Evolutionary conservation across 2,329 filamentous ascomycete genomes (phyloP).

Genomic region (Xylogone sp.): DNA sequence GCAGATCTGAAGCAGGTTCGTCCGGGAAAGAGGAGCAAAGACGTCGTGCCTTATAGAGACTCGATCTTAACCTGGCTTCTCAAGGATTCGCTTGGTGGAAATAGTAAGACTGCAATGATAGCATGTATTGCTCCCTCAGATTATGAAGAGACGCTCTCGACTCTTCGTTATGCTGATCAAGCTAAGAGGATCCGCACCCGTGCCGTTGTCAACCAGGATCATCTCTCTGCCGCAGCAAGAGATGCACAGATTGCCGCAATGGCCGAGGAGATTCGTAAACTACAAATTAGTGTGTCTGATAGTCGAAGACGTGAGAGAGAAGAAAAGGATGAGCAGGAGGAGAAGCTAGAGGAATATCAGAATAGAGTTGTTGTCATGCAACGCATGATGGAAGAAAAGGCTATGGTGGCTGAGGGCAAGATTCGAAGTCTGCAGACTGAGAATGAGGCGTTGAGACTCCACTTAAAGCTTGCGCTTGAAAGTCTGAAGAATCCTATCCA

Average conservation of each 20-base stretch:
- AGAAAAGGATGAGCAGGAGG: conserved; percentile 62
- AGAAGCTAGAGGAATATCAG: conserved; percentile 92
- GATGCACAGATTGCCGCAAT: conserved; percentile 93
- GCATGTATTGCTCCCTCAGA: conserved; percentile 93
- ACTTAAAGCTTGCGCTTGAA: conserved; percentile 80
- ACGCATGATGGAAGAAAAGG: conserved; percentile 90
- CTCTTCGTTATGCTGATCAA: conserved; percentile 93
- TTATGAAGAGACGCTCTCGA: conserved; percentile 96
- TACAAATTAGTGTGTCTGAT: conserved; percentile 74
- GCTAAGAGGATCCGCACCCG: conserved; percentile 95
- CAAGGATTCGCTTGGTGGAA: conserved; percentile 92
- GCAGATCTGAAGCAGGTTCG: conserved; percentile 63
- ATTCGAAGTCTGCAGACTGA: conserved; percentile 85
- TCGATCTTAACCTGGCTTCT: conserved; percentile 81
- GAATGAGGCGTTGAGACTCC: conserved; percentile 83
- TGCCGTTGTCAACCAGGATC: conserved; percentile 93
- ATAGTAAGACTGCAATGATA: conserved; percentile 99
- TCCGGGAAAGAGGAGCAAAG: conserved; percentile 55
- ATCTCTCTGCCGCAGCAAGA: conserved; percentile 85
- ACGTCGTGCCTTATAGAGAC: conserved; percentile 89
- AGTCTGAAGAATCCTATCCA: conserved; percentile 88
- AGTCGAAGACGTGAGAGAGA: conserved; percentile 68
- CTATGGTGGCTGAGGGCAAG: conserved; percentile 88
- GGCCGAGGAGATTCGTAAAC: conserved; percentile 85
- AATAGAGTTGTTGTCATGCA: conserved; percentile 86